Percentiles rank a stretch among this genome's conserved stretches.
phyloP scores from a whole-genome alignment of 2,329 filamentous ascomycete genomes.

The Pseudopyrenochaeta lycopersici region DNA sequence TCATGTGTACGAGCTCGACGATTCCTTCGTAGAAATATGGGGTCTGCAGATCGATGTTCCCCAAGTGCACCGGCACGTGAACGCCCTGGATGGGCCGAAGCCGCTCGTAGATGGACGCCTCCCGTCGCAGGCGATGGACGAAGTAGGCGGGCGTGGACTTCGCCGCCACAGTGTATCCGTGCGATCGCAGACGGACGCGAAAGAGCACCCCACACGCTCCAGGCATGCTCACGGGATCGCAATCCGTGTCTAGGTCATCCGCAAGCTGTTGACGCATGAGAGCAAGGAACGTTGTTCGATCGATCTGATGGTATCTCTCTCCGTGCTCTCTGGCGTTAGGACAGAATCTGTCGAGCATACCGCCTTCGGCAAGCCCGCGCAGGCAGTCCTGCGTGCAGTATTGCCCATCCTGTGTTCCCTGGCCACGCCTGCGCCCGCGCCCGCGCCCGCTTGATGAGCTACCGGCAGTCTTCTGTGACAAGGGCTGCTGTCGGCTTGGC shows the following conservation, averaged over 20 bases:
- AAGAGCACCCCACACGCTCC: constrained; percentile 54
- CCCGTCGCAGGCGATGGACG: constrained; percentile 16
- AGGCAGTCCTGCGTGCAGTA: constrained; percentile 27
- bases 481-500: too few species aligned
- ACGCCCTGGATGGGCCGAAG: constrained; percentile 29
- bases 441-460: too few species aligned
- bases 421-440: too few species aligned
- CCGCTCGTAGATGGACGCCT: constrained; percentile 27
- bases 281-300: constrained; percentile 32
- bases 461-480: too few species aligned
- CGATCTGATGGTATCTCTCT: constrained; percentile 37
- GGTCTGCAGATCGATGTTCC: constrained; percentile 24
- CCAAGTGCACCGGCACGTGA: constrained; percentile 32
- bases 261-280: constrained; percentile 40
- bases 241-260: constrained; percentile 23
- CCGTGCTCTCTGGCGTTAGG: constrained; percentile 52
- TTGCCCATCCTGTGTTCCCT: constrained; percentile 10
- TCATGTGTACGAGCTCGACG: constrained; percentile 26
- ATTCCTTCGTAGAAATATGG: constrained; percentile 32
- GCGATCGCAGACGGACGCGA: constrained; percentile 50
- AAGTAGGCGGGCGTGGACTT: constrained; percentile 50
- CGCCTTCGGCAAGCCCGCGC: constrained; percentile 17
- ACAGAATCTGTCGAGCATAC: constrained; percentile 27
- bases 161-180: constrained; percentile 56
- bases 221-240: constrained; percentile 33